Base-by-base conservation (phyloP, 1,284 basidiomycete species). In the Spongispora temasekensis region DNA sequence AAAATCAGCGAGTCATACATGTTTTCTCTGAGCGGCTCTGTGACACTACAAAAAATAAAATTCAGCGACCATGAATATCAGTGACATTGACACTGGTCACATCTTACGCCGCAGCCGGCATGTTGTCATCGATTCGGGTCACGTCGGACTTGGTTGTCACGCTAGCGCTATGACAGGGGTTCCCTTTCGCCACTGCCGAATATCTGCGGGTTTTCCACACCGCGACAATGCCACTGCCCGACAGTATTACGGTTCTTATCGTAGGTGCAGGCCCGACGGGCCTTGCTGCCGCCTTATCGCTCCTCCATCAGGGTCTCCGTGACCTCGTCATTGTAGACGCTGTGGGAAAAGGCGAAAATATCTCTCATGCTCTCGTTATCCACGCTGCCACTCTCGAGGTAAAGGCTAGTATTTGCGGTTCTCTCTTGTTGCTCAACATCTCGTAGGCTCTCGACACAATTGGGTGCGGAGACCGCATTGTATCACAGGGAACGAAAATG, bases 401-500 rank as follows among this genome's bases (percentile, higher is more conserved):
- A 46, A n/a, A n/a, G n/a, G n/a, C n/a, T n/a, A n/a, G n/a, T n/a
- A 23, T 19, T 12, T 13, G 9, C 23, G 21, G 2, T 13, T 25
- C 23, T 46, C 17, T 15, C 6, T 46, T 7, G 23, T 46, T 25
- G 23, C 50, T 13, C 17, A 19, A 15, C 44, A 25, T 46, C 25
- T 17, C 42, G 55, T 7, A 46, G 42, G 42, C 13, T 23, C 42
- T 46, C 42, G 5, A 46, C 8, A 46, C 13, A 21, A 46, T 46
- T 23, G 12, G 5, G 13, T 46, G 42, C 25, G 42, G 42, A 46
- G 42, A 46, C 23, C 5, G 64, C 0, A 66, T 86, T 21, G 60
- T 79, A 30, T 64, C 73, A 10, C 65, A 68, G 17, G 81, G 83
- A 13, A 75, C 71, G 31, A 77, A 78, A 59, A 63, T 63, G 4